Base-by-base conservation (phyloP, 352 stramenopile genomes). In the Peronospora farinosa region DNA sequence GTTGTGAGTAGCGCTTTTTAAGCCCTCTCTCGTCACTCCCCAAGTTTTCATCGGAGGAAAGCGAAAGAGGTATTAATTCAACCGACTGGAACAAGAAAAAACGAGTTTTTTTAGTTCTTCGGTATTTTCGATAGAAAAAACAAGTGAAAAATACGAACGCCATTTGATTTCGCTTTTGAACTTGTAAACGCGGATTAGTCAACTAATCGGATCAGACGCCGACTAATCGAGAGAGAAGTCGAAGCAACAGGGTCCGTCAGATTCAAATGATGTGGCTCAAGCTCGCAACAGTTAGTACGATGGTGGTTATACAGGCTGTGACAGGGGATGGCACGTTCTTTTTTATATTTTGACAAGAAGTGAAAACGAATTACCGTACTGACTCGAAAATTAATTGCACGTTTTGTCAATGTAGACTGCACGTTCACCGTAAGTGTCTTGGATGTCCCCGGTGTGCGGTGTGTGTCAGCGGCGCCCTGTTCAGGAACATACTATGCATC, bases 401-500 rank as follows among this genome's bases (percentile, higher is more conserved):
- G 35, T 43, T 37, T 36, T 21, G 4, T 37, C 6, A 16, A 7
- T 51, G 12, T 37, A 89, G 76, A 62, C 17, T 89, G 78, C 40
- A 30, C 54, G 5, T 84, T 60, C 54, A 75, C 76, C 1, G 76
- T 89, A 4, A 86, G 74, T 58, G 74, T 89, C 6, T 58, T 87
- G 46, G 78, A 85, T 31, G 64, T 83, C 2, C 49, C 66, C 19
- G 62, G 62, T 19, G 63, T 86, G 15, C 60, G 80, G 48, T 89
- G 78, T 48, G 55, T 87, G 19, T 40, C 64, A n/a, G 51, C 60
- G 7, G 47, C 51, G 13, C 78, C 78, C 6, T 89, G 78, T 46
- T 86, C 76, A 0, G 78, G 78, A 17, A 77, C 72, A 16, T 85
- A 86, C 47, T 79, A 69, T 8, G 38, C 68, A 11, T 54, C 59